A percentile compares a stretch with the other conserved stretches of the same genome.
These are phyloP conservation scores for Sugiyamaella smithiae DNA, from an alignment of 805 yeast species.

Conservation along the genomic window DNA sequence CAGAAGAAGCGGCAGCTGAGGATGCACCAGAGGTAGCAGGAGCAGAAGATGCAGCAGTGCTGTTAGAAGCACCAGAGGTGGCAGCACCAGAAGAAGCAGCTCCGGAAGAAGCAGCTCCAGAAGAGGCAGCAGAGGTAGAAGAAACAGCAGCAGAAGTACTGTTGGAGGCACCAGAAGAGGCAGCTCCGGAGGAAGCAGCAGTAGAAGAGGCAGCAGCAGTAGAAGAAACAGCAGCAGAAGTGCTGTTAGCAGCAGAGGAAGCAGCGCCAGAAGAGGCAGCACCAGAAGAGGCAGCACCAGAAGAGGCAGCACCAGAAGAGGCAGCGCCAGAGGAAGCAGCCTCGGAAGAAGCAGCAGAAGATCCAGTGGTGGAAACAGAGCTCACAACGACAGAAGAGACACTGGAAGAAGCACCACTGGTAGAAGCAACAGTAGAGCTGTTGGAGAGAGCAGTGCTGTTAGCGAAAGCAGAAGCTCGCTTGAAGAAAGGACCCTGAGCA, in stretches of 20 bases:
- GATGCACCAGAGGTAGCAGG: background rate
- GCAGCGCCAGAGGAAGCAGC: background rate
- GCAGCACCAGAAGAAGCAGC: background rate
- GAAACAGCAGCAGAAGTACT: background rate
- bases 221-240: conserved; percentile 1
- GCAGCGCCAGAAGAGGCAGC: background rate
- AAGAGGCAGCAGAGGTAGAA: background rate
- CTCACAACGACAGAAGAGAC: background rate
- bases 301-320: conserved; percentile 5
- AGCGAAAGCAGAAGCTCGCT: background rate
- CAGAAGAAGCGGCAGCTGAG: background rate
- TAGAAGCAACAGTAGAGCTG: background rate
- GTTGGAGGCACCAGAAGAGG: background rate
- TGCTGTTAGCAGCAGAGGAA: background rate
- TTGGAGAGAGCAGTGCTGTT: background rate
- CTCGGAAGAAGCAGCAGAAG: background rate
- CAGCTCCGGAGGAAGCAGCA: background rate
- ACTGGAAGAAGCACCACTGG: background rate
- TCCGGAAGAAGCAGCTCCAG: background rate
- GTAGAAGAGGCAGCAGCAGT: background rate
- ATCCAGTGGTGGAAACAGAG: background rate
- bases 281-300: conserved; percentile 4
- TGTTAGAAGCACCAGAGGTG: background rate
- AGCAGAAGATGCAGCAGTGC: background rate
- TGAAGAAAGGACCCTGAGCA: background rate